Evolutionary conservation across 495 filamentous ascomycete genomes (phyloP).

Genomic region (Hyaloscypha bicolor): DNA sequence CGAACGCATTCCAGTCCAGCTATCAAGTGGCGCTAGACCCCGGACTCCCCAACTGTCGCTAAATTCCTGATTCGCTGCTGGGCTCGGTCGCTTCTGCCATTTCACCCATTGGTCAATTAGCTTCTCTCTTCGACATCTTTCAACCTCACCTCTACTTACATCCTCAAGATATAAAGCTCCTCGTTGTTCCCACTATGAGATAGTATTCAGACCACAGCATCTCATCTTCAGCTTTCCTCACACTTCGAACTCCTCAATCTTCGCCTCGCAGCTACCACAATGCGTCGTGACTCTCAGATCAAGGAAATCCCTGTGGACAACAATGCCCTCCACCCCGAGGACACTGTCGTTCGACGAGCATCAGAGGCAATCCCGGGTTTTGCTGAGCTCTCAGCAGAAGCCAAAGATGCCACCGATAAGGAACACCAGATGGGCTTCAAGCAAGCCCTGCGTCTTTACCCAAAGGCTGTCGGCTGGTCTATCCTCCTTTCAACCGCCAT

Average conservation of each 20-base stretch:
- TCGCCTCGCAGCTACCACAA: background rate
- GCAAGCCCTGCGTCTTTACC: slow-evolving; percentile 52
- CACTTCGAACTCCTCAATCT: background rate
- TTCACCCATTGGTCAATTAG: slow-evolving; percentile 11
- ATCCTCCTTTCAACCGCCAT: slow-evolving; percentile 60
- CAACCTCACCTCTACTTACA: background rate
- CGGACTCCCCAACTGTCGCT: background rate
- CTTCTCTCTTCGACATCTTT: background rate
- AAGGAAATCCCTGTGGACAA: slow-evolving; percentile 7
- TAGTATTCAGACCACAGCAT: slow-evolving; percentile 1
- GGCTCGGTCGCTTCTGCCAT: background rate
- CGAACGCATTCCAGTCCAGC: slow-evolving; percentile 6
- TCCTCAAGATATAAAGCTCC: slow-evolving; percentile 2
- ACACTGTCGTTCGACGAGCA: slow-evolving; percentile 18
- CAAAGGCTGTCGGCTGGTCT: slow-evolving; percentile 59
- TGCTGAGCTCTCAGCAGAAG: slow-evolving; percentile 14
- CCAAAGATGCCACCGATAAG: slow-evolving; percentile 37
- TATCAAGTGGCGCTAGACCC: background rate
- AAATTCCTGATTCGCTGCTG: background rate
- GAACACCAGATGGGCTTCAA: slow-evolving; percentile 54
- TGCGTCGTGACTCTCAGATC: slow-evolving; percentile 7
- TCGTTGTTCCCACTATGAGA: background rate
- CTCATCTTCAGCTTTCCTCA: background rate
- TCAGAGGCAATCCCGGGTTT: slow-evolving; percentile 17
- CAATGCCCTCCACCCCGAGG: slow-evolving; percentile 17